These are phyloP conservation scores for Populus deltoides DNA, from an alignment of 345 rosid genomes.

Conservation along the genomic window DNA sequence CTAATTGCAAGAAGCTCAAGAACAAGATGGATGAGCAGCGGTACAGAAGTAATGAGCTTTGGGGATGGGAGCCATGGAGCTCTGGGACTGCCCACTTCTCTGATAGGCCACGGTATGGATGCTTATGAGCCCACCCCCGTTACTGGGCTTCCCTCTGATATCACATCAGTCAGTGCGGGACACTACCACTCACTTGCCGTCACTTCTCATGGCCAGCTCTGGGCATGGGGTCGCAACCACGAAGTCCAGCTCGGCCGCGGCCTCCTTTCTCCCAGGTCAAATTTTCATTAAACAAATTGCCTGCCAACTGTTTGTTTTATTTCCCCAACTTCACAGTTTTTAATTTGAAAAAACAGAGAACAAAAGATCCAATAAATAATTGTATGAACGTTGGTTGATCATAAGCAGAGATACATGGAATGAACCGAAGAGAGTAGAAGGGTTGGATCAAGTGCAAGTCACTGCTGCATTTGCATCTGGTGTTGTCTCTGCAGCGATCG, in stretches of 20 bases:
- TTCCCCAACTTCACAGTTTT: background rate
- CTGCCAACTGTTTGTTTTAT: conserved; percentile 14
- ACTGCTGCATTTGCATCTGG: conserved; percentile 74
- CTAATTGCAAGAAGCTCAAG: background rate
- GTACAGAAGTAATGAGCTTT: conserved; percentile 51
- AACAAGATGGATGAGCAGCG: background rate
- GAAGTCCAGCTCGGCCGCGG: conserved; percentile 82
- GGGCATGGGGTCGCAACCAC: conserved; percentile 89
- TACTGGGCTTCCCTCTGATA: conserved; percentile 53
- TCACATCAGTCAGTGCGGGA: conserved; percentile 52
- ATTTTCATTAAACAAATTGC: background rate
- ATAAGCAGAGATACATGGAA: conserved; percentile 51
- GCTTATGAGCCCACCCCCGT: conserved; percentile 69
- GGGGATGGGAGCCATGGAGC: conserved; percentile 88
- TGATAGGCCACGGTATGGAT: conserved; percentile 52
- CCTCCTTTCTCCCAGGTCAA: conserved; percentile 38
- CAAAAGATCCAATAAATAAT: too few relatives aligned
- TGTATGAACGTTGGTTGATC: background rate
- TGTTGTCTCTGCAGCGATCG: conserved; percentile 74
- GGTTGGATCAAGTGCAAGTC: conserved; percentile 55
- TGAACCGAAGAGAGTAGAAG: conserved; percentile 64
- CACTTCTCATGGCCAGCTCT: conserved; percentile 63
- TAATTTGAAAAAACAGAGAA: too few relatives aligned
- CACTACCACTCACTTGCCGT: conserved; percentile 95
- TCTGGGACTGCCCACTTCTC: conserved; percentile 53